These are phyloP conservation scores for Avena sativa DNA, from an alignment of 176 grass and related monocot species.

Conservation along the genomic window DNA sequence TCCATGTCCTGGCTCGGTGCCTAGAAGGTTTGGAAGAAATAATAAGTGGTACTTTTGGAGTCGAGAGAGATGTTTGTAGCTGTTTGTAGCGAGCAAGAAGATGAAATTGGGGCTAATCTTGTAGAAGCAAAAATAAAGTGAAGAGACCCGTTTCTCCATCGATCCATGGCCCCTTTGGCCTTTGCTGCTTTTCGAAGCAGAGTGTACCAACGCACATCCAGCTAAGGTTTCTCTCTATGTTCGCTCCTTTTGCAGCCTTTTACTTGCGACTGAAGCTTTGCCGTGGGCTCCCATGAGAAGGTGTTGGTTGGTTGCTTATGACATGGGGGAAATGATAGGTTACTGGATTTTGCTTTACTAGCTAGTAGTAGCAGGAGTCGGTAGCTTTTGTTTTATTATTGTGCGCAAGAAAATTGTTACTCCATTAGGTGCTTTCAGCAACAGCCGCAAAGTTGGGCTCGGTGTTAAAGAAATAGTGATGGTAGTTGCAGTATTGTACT, in stretches of 20 bases:
- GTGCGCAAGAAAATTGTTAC: slow-evolving; percentile 8
- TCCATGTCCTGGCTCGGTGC: not conserved
- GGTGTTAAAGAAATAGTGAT: not conserved
- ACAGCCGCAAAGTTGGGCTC: slow-evolving; percentile 9
- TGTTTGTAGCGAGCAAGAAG: not conserved
- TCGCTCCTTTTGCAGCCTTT: slow-evolving; percentile 51
- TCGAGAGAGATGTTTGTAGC: not conserved
- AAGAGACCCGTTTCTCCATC: not conserved
- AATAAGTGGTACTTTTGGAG: slow-evolving; percentile 39
- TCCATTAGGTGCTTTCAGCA: not conserved
- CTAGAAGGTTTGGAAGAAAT: not conserved
- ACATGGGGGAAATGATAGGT: not conserved
- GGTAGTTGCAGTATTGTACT: not conserved
- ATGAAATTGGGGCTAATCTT: not conserved
- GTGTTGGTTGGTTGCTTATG: slow-evolving; percentile 19
- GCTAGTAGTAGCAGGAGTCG: not conserved
- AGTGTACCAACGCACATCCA: slow-evolving; percentile 39
- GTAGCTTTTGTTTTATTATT: slow-evolving; percentile 22
- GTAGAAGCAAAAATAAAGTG: not conserved
- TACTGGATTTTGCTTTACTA: not conserved
- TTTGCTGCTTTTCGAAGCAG: slow-evolving; percentile 29
- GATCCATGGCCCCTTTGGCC: slow-evolving; percentile 28
- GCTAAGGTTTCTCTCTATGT: slow-evolving; percentile 24
- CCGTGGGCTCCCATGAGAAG: slow-evolving; percentile 60
- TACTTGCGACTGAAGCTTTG: slow-evolving; percentile 46